Evolutionary conservation across 805 yeast genomes (phyloP).

Genomic region (Hanseniaspora clermontiae): DNA sequence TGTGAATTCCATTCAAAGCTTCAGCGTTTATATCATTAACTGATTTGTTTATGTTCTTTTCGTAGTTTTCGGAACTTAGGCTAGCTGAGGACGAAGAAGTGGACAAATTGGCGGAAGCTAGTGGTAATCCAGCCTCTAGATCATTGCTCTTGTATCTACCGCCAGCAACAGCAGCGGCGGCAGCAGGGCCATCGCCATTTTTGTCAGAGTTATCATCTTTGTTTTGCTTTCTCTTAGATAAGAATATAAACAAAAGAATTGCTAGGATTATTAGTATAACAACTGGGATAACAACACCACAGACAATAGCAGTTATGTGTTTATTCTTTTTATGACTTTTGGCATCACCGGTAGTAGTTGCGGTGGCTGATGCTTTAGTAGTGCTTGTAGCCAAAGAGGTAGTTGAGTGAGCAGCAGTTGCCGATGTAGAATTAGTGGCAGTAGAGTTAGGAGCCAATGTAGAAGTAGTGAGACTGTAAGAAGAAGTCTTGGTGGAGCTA

Average conservation of each 20-base stretch:
- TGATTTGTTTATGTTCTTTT: conserved; percentile 22
- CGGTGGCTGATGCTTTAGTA: conserved; percentile 19
- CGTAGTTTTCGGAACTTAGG: conserved; percentile 39
- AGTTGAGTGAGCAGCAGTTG: conserved; percentile 24
- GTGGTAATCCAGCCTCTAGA: conserved; percentile 25
- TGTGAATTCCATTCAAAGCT: conserved; percentile 16
- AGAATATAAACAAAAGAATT: conserved; percentile 45
- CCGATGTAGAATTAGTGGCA: conserved; percentile 18
- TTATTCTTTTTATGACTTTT: conserved; percentile 23
- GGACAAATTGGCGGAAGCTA: conserved; percentile 21
- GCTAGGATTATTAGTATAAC: conserved; percentile 37
- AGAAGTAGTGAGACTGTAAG: conserved; percentile 22
- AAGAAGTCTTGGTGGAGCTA: background rate
- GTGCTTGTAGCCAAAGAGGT: conserved; percentile 26
- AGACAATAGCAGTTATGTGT: conserved; percentile 68
- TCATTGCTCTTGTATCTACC: conserved; percentile 21
- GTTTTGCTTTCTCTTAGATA: conserved; percentile 32
- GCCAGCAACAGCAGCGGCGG: conserved; percentile 28
- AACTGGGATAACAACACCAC: conserved; percentile 77
- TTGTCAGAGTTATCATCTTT: conserved; percentile 25
- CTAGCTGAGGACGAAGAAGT: conserved; percentile 40
- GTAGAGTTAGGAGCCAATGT: conserved; percentile 17
- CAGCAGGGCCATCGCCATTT: conserved; percentile 30
- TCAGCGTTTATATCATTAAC: conserved; percentile 15
- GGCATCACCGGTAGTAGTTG: conserved; percentile 13